phyloP scores from a whole-genome alignment of 306 rosid species.

The Gillenia trifoliata region DNA sequence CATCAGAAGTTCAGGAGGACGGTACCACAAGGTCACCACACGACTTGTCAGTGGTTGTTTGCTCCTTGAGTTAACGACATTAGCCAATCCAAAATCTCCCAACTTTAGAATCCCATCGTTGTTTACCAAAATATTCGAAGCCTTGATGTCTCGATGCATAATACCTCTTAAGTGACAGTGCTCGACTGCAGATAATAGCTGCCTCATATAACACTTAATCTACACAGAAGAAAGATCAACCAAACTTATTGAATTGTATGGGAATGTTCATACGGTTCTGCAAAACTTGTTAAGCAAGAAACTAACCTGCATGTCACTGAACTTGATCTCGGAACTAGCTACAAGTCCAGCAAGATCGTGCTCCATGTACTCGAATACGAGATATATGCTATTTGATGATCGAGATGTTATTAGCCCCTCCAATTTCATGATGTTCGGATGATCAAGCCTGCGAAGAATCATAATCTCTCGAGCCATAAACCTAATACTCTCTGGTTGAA shows the following conservation, averaged over 20 bases:
- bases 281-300: background rate
- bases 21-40: slow-evolving; percentile 95
- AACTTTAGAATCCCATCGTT: slow-evolving; percentile 82
- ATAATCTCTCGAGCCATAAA: slow-evolving; percentile 95
- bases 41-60: slow-evolving; percentile 78
- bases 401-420: slow-evolving; percentile 83
- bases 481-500: slow-evolving; percentile 85
- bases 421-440: slow-evolving; percentile 91
- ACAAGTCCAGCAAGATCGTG: slow-evolving; percentile 97
- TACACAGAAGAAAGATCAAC: slow-evolving; percentile 14
- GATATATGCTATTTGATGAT: slow-evolving; percentile 77
- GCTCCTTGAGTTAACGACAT: slow-evolving; percentile 47
- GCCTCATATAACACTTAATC: slow-evolving; percentile 96
- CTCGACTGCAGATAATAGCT: slow-evolving; percentile 85
- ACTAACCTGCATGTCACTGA: slow-evolving; percentile 72
- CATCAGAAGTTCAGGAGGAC: slow-evolving; percentile 98
- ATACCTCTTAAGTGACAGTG: slow-evolving; percentile 92
- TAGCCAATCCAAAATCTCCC: slow-evolving; percentile 96
- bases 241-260: background rate
- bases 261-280: background rate
- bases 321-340: slow-evolving; percentile 59
- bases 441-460: slow-evolving; percentile 87
- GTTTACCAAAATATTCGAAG: slow-evolving; percentile 85
- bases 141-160: slow-evolving; percentile 89
- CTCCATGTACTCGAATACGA: slow-evolving; percentile 98